Base-by-base conservation (phyloP, 75 land plant species). In the Azolla pinnata region DNA sequence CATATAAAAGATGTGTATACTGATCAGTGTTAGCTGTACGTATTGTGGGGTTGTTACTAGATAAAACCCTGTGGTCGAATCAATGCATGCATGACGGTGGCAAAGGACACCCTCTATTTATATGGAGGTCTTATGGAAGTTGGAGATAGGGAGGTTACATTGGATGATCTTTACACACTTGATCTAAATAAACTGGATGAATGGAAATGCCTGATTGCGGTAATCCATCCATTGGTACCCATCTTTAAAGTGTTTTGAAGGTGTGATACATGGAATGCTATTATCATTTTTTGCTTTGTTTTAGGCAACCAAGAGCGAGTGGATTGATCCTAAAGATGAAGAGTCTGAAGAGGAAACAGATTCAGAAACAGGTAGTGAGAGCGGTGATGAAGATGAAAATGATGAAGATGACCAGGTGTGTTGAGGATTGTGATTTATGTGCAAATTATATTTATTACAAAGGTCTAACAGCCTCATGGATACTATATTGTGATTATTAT, bases 41-140 rank as follows among this genome's bases (percentile, higher is more conserved):
- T n/a, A n/a, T n/a, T n/a, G n/a, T n/a, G n/a, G n/a, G n/a, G n/a
- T n/a, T n/a, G n/a, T n/a, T n/a, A n/a, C n/a, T n/a, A n/a, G n/a
- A n/a, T n/a, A n/a, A 95, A 74, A 49, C 99, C 99, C 38, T 90
- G 91, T 79, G 96, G 90, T 4, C 87, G 97, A 4, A 93, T 93
- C 31, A 89, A 93, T 72, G 66, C 83, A 59, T 79, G 83, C 63
- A 77, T 81, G 85, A 91, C 69, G 58, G 85, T 93, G 40, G 98
- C 81, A 19, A 76, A 56, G 57, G 98, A 93, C 70, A 89, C 80
- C 31, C 64, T 93, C 28, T 89, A 89, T 57, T 42, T 93, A 1
- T 93, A 89, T 76, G 98, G 98, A 38, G 98, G 98, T 35, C 84
- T 83, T 83, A 86, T 88, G 96, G 98, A 93, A 75, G 51, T 79